These are phyloP conservation scores for Dactylonectria macrodidyma DNA, from an alignment of 2,329 filamentous ascomycete genomes.

Conservation along the genomic window DNA sequence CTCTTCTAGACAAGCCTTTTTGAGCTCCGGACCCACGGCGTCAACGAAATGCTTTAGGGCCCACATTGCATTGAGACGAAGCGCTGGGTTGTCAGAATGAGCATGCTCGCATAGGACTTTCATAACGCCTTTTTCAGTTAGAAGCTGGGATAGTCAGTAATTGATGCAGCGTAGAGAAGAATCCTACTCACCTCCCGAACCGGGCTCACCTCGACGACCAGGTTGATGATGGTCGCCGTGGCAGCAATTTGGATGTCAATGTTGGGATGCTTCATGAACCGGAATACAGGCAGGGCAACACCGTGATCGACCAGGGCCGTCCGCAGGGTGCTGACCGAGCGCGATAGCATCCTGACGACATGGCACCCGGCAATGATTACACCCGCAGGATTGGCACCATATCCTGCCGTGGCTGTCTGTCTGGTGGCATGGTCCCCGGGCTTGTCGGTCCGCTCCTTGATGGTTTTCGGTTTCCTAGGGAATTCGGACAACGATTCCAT, in stretches of 20 bases:
- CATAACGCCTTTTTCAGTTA: constrained; percentile 82
- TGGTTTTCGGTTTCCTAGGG: constrained; percentile 63
- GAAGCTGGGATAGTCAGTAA: constrained; percentile 65
- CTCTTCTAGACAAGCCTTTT: constrained; percentile 83
- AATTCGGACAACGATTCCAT: constrained; percentile 81
- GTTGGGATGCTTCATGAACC: constrained; percentile 81
- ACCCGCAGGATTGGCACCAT: constrained; percentile 80
- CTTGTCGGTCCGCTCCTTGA: constrained; percentile 61
- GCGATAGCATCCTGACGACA: constrained; percentile 83
- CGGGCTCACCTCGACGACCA: constrained; percentile 90
- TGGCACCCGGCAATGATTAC: constrained; percentile 91
- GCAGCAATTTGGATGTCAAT: constrained; percentile 88
- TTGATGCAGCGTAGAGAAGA: not conserved
- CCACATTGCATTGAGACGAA: constrained; percentile 92
- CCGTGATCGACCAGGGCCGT: constrained; percentile 91
- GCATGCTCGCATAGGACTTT: constrained; percentile 87
- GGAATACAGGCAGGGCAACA: constrained; percentile 83
- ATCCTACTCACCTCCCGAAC: constrained; percentile 81
- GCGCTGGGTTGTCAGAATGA: constrained; percentile 82
- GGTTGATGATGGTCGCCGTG: constrained; percentile 86
- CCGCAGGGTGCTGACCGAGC: constrained; percentile 86
- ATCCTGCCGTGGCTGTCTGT: constrained; percentile 59
- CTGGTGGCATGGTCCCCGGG: constrained; percentile 51
- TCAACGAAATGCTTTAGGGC: constrained; percentile 92
- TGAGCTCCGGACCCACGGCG: constrained; percentile 78